Conservation (phyloP, 495 filamentous ascomycete genomes). For the Jackrogersella minutella region DNA sequence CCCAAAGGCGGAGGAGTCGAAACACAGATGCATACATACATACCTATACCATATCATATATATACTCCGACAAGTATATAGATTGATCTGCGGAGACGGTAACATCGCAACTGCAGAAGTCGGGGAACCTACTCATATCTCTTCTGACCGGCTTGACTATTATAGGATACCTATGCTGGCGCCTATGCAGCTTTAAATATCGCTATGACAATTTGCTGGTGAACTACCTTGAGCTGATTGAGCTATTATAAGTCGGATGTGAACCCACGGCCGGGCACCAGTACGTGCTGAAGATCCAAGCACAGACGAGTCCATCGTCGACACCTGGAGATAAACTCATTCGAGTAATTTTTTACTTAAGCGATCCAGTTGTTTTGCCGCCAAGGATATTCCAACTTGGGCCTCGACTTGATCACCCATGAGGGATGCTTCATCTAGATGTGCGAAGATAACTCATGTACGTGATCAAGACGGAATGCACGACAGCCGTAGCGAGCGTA, state of each 20-base stretch:
- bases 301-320: conserved; percentile 2
- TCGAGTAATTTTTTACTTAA: conserved; percentile 7
- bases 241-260: conserved; percentile 10
- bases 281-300: conserved; percentile 7
- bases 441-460: conserved; percentile 7
- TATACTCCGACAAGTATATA: too few relatives aligned
- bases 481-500: conserved; percentile 5
- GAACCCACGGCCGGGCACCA: conserved; percentile 5
- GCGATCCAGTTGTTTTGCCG: conserved; percentile 10
- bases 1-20: not conserved
- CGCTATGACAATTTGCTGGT: conserved; percentile 31
- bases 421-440: conserved; percentile 11
- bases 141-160: conserved; percentile 9
- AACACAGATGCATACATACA: not conserved
- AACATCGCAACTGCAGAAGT: conserved; percentile 28
- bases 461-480: conserved; percentile 19
- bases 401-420: conserved; percentile 14
- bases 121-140: conserved; percentile 12
- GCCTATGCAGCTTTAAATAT: conserved; percentile 39
- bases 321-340: not conserved
- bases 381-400: conserved; percentile 6
- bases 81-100: conserved; percentile 39
- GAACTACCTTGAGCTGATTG: not conserved
- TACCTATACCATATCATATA: too few relatives aligned
- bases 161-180: conserved; percentile 15